A percentile compares a stretch with the other conserved stretches of the same genome.
Conservation (phyloP, 2,329 filamentous ascomycete species). For the Curvularia eragrostidis region DNA sequence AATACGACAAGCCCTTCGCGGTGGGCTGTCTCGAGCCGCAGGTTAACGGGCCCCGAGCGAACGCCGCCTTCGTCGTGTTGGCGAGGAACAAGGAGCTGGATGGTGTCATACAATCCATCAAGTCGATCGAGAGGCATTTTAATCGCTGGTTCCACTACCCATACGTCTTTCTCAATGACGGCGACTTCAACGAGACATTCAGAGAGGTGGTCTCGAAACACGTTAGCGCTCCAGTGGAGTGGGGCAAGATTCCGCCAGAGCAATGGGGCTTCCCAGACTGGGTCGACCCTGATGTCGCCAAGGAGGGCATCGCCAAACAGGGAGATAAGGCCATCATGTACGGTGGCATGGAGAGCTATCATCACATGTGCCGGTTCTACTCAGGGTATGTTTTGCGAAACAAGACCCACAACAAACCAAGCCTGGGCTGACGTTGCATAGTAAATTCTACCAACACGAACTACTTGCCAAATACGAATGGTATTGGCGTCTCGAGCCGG, state of each 20-base stretch:
- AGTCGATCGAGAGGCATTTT: constrained; percentile 98
- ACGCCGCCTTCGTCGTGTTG: constrained; percentile 93
- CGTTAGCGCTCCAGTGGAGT: constrained; percentile 86
- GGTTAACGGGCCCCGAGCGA: constrained; percentile 79
- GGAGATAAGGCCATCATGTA: constrained; percentile 99
- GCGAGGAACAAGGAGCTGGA: constrained; percentile 96
- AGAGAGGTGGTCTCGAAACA: constrained; percentile 87
- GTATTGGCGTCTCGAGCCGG: constrained; percentile 99
- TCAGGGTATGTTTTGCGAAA: constrained; percentile 71
- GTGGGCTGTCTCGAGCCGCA: constrained; percentile 84
- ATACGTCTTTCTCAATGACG: constrained; percentile 97
- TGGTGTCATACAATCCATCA: constrained; percentile 93
- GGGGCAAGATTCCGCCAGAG: constrained; percentile 86
- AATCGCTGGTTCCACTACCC: constrained; percentile 99
- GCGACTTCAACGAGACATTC: constrained; percentile 94
- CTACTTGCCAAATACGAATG: constrained; percentile 96
- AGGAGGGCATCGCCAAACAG: constrained; percentile 95
- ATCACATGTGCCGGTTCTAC: constrained; percentile 99
- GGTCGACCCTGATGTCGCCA: constrained; percentile 91
- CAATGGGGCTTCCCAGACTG: constrained; percentile 99
- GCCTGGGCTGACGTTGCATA: constrained; percentile 41
- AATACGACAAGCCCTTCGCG: constrained; percentile 95
- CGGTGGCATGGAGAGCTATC: constrained; percentile 97
- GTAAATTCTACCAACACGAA: constrained; percentile 97
- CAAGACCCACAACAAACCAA: not conserved